Evolutionary conservation across 345 rosid genomes (phyloP), one percentile per base, ranked within the genome.

Genomic region (Eucalyptus sp.): DNA sequence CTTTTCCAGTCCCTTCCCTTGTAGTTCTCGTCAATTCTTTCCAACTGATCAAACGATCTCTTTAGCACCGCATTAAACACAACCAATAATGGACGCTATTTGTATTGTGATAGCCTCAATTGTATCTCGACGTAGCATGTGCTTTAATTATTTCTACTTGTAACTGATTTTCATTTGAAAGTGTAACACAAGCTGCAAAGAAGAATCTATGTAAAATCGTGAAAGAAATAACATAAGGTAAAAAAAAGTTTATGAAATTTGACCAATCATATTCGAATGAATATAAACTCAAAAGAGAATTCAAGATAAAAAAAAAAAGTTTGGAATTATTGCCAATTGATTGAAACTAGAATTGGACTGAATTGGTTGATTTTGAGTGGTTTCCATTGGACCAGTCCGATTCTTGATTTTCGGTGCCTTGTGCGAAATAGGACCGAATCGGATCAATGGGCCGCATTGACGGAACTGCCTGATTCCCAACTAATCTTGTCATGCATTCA

Each of bases 361-460:
- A 62, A 62, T 29, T 13, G 3, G 31, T 4, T 14, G 17, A 29
- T 29, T 62, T 29, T 29, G 14, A 5, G 33, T 62, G 71, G 3
- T 29, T 62, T 29, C n/a, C 33, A 29, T 13, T 7, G 33, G 33
- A 62, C 5, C 37, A 29, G 71, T 29, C 33, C 2, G 56, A 52
- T 52, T 52, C 9, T 52, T 14, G 33, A 29, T 62, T 62, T 27
- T 2, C 13, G 31, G 15, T 6, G 16, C 17, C 16, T 62, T 62
- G 16, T 62, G 68, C 31, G 0, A 13, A 58, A 10, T 13, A 58
- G 2, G 64, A 58, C 64, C 4, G 0, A 13, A 27, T 14, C 0
- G 0, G 2, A 62, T 13, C 15, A 27, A 4, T 7, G n/a, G 31
- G 7, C 31, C 0, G 0, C 68, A 29, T 14, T 1, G 31, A 62